A percentile compares a stretch with the other conserved stretches of the same genome.
phyloP scores from a whole-genome alignment of 768 basidiomycete species.

The Mycena galericulata region DNA sequence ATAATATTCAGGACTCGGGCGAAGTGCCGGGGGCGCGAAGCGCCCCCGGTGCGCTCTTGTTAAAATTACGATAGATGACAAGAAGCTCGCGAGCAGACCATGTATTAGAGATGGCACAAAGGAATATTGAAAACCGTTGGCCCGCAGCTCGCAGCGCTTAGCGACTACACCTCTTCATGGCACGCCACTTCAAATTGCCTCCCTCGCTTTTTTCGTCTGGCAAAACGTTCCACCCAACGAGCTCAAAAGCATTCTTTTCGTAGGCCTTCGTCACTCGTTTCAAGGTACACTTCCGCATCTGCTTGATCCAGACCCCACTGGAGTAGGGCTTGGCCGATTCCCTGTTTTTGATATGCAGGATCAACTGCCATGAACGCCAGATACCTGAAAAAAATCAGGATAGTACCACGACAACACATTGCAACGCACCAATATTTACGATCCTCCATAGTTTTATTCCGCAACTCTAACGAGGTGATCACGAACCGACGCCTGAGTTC shows the following conservation, averaged over 20 bases:
- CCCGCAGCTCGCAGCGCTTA: too few species aligned
- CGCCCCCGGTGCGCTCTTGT: too few species aligned
- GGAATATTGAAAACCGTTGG: too few species aligned
- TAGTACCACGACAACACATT: not conserved
- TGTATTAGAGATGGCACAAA: too few species aligned
- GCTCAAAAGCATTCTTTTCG: constrained; percentile 3
- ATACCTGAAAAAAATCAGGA: not conserved
- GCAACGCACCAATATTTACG: constrained; percentile 13
- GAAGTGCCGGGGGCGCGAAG: too few species aligned
- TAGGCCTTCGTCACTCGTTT: constrained; percentile 9
- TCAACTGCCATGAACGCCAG: not conserved
- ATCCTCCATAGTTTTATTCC: constrained; percentile 11
- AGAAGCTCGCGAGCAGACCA: too few species aligned
- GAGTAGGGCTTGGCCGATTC: constrained; percentile 2
- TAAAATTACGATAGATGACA: too few species aligned
- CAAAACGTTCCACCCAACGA: constrained; percentile 11
- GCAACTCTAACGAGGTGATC: not conserved
- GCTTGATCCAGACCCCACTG: constrained; percentile 14
- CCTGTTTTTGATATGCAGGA: constrained; percentile 5
- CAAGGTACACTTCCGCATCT: constrained; percentile 6
- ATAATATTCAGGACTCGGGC: too few species aligned
- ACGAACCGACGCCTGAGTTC: not conserved
- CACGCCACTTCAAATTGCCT: constrained; percentile 14
- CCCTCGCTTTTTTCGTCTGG: not conserved
- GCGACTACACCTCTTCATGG: constrained; percentile 1